Evolutionary conservation across 73 alveolate species (phyloP).

Genomic region (Paramecium tetraurelia): DNA sequence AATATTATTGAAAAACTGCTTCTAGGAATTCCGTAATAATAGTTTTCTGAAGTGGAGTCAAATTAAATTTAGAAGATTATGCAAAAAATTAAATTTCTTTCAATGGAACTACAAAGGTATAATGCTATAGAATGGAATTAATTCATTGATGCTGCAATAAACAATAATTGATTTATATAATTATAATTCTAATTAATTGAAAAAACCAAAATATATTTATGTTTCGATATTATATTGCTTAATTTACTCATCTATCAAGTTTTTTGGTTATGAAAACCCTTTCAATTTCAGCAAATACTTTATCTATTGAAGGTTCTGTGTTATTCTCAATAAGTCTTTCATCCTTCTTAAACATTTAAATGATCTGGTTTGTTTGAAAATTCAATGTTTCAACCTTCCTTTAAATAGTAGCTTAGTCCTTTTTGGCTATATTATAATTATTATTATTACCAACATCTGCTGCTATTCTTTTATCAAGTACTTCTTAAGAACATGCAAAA

Average conservation of each 20-base stretch:
- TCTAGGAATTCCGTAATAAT: neutral
- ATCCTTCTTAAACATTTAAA: neutral
- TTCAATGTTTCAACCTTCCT: neutral
- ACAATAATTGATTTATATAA: constrained; percentile 35
- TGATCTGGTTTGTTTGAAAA: neutral
- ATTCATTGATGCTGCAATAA: constrained; percentile 71
- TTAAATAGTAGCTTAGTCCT: neutral
- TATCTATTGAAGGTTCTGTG: neutral
- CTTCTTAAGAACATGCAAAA: neutral
- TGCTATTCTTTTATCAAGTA: neutral
- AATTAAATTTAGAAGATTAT: constrained; percentile 48
- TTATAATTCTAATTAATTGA: neutral
- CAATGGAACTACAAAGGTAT: constrained; percentile 73
- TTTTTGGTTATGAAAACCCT: neutral
- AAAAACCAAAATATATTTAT: neutral
- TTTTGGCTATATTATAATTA: neutral
- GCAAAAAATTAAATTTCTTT: constrained; percentile 64
- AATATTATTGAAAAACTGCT: constrained; percentile 64
- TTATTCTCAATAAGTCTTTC: neutral
- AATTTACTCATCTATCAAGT: neutral
- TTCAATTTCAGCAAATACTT: neutral
- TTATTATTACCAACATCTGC: neutral
- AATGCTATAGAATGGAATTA: constrained; percentile 82
- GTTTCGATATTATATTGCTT: neutral
- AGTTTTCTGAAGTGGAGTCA: neutral